These are phyloP conservation scores for Sugiyamaella boreocaroliniensis DNA, from an alignment of 805 yeast species.

Conservation along the genomic window DNA sequence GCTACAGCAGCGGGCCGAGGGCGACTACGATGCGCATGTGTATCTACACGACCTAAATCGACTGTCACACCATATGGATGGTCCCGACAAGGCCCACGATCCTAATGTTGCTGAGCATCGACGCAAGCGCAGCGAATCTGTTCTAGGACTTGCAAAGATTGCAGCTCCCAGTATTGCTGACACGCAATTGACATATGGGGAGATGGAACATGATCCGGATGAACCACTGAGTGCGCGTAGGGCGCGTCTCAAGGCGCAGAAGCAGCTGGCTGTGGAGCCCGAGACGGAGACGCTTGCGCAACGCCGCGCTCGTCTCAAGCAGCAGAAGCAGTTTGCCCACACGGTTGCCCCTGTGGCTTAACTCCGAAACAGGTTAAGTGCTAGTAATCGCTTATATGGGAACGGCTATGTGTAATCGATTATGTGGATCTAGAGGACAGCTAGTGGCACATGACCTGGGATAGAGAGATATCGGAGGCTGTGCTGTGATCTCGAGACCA, in stretches of 20 bases:
- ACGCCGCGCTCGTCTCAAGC: constrained; percentile 15
- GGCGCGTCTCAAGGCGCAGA: constrained; percentile 22
- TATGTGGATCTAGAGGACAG: too few relatives aligned
- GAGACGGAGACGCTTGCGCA: constrained; percentile 18
- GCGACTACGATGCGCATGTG: constrained; percentile 24
- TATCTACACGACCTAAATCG: constrained; percentile 6
- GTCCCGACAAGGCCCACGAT: constrained; percentile 23
- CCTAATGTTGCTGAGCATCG: constrained; percentile 50
- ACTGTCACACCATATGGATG: constrained; percentile 20
- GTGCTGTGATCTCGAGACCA: too few relatives aligned
- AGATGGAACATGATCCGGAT: constrained; percentile 16
- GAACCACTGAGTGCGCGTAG: constrained; percentile 30
- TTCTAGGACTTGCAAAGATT: not conserved
- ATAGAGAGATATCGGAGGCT: too few relatives aligned
- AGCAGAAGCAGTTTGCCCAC: constrained; percentile 4
- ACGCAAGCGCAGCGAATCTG: constrained; percentile 38
- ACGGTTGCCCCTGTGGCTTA: not conserved
- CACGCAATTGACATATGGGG: not conserved
- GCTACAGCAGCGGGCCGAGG: constrained; percentile 26
- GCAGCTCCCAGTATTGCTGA: not conserved
- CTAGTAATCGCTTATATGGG: too few relatives aligned
- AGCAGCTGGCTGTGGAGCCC: constrained; percentile 5
- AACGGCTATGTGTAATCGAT: too few relatives aligned
- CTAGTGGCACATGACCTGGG: too few relatives aligned
- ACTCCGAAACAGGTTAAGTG: too few relatives aligned